A percentile compares a stretch with the other conserved stretches of the same genome.
Conservation (phyloP, 2,329 filamentous ascomycete genomes). For the Colletotrichum sansevieriae region DNA sequence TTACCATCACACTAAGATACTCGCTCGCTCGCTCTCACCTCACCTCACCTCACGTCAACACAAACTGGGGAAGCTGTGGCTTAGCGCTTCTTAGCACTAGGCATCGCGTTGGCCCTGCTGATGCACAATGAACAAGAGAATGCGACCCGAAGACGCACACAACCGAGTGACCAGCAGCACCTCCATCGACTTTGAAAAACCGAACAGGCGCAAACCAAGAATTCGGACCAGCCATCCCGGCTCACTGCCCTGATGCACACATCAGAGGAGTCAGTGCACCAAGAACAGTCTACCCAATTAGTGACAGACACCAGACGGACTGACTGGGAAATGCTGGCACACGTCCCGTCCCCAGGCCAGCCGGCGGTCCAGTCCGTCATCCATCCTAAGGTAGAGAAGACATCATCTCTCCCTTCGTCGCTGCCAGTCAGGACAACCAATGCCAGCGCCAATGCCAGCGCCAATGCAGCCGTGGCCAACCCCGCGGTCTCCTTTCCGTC, state of each 20-base stretch:
- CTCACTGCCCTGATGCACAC: slow-evolving; percentile 1
- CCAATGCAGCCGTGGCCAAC: slow-evolving; percentile 6
- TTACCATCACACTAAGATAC: background rate
- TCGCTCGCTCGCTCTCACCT: background rate
- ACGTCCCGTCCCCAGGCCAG: slow-evolving; percentile 37
- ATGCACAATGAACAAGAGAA: slow-evolving; percentile 36
- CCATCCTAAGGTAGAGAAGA: background rate
- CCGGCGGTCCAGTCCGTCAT: slow-evolving; percentile 22
- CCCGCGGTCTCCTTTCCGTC: slow-evolving; percentile 16
- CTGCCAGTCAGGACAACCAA: slow-evolving; percentile 6
- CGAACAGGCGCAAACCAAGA: slow-evolving; percentile 21
- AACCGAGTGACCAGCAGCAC: slow-evolving; percentile 6
- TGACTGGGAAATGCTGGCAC: slow-evolving; percentile 34
- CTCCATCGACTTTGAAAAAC: slow-evolving; percentile 6
- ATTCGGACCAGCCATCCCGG: slow-evolving; percentile 11
- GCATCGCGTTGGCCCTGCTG: slow-evolving; percentile 28
- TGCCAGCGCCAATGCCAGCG: slow-evolving; percentile 12
- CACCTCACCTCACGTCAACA: slow-evolving; percentile 35
- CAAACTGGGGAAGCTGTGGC: slow-evolving; percentile 40
- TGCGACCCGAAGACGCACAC: slow-evolving; percentile 13
- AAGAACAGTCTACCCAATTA: background rate
- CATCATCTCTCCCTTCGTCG: background rate
- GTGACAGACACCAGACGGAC: slow-evolving; percentile 29
- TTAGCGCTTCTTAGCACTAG: slow-evolving; percentile 39
- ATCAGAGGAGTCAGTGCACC: slow-evolving; percentile 36